These are phyloP conservation scores for Brassica napus DNA, from an alignment of 345 rosid genomes.

Conservation along the genomic window Da-Ae NC_063452.1:48487501-48488000, in stretches of 20 bases:
- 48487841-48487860: constrained; percentile 23
- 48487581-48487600: neutral
- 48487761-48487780: neutral
- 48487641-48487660: constrained; percentile 11
- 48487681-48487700: neutral
- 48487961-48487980: constrained; percentile 9
- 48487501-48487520: constrained; percentile 8
- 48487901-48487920: constrained; percentile 4
- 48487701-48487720: neutral
- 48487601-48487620: neutral
- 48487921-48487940: constrained; percentile 15
- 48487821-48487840: constrained; percentile 26
- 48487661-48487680: neutral
- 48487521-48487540: neutral
- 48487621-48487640: neutral
- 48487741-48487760: constrained; percentile 7
- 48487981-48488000: constrained; percentile 44
- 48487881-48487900: constrained; percentile 27
- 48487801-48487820: constrained; percentile 6
- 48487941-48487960: constrained; percentile 6
- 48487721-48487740: constrained; percentile 29
- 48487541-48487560: constrained; percentile 10
- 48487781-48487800: neutral
- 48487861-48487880: constrained; percentile 27
- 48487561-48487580: constrained; percentile 12